Base-by-base conservation (phyloP, 2,329 filamentous ascomycete species). In the Nemania diffusa region DNA sequence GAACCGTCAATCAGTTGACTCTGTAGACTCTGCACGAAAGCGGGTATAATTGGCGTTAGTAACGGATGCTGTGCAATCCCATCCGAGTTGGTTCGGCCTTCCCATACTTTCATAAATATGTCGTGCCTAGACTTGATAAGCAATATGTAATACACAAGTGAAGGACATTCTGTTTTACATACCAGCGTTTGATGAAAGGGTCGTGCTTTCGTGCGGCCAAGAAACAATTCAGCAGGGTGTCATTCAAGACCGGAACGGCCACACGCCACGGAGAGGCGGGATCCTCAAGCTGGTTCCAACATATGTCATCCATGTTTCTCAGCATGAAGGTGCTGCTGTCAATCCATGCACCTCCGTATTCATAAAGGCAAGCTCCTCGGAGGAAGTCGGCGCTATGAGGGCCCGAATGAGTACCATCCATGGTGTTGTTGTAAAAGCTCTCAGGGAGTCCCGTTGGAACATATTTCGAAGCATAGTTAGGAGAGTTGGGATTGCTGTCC, bases 341-440 rank as follows among this genome's bases (percentile, higher is more conserved):
- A 67, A 82, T 76, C 73, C 78, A 81, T 0, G 78, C 79, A 24
- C 81, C 81, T 6, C 81, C 81, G 58, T 81, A 78, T 17, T 71
- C 66, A 57, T 76, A 77, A 15, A 84, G 67, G 5, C 78, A 73
- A n/a, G 80, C 78, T 5, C 80, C 78, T 9, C 81, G 76, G n/a
- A 84, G 71, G 27, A 83, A 78, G 62, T 83, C 82, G 3, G 79
- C 79, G 26, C 76, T 79, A 52, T 83, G 81, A 2, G 77, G 80
- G 0, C 80, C 81, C 3, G 75, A 68, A 51, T 81, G 78, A 0
- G 77, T 77, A 0, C 82, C 82, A 17, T 78, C 73, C 80, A 84
- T 83, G 0, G 73, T 80, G 7, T 76, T 73, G n/a, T 79, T 73
- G 26, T 79, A 75, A 53, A 80, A 79, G 0, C 76, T 56, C 17